Percentiles rank a stretch among this genome's conserved stretches.
These are phyloP conservation scores for Dissophora globulifera DNA, from an alignment of 192 early-diverging fungal genomes.

Conservation along the genomic window DNA sequence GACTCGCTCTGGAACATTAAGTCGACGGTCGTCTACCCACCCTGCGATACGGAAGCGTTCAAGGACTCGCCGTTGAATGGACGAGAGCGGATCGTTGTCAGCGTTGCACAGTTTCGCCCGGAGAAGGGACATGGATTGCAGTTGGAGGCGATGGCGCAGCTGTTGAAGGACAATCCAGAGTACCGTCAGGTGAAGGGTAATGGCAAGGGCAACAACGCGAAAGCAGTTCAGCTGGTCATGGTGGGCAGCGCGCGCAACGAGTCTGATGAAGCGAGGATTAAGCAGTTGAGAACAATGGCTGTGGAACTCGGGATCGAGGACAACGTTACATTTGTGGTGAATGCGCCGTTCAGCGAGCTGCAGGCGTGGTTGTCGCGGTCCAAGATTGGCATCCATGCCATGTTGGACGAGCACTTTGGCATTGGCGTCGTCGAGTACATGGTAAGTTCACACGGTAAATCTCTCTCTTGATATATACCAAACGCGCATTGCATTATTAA, in stretches of 20 bases:
- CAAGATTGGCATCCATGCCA: slow-evolving; percentile 91
- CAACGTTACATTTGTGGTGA: slow-evolving; percentile 81
- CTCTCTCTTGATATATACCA: too few species aligned
- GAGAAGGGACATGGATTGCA: slow-evolving; percentile 95
- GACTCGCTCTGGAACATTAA: slow-evolving; percentile 81
- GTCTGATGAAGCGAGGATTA: slow-evolving; percentile 77
- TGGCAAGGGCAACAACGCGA: slow-evolving; percentile 8
- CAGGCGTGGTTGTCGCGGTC: slow-evolving; percentile 67
- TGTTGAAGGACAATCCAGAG: slow-evolving; percentile 71
- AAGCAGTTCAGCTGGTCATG: slow-evolving; percentile 72
- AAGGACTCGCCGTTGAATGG: slow-evolving; percentile 59
- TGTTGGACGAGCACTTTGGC: slow-evolving; percentile 99
- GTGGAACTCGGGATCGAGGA: slow-evolving; percentile 69
- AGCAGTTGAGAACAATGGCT: slow-evolving; percentile 62
- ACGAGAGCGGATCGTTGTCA: slow-evolving; percentile 75
- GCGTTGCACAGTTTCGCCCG: slow-evolving; percentile 96
- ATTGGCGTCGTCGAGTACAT: slow-evolving; percentile 98
- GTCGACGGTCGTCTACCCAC: slow-evolving; percentile 87
- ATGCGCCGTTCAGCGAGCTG: slow-evolving; percentile 81
- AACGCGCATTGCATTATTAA: too few species aligned
- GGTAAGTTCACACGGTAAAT: slow-evolving; percentile 69
- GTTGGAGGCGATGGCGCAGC: slow-evolving; percentile 72
- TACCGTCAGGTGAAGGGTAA: slow-evolving; percentile 29
- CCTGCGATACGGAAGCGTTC: slow-evolving; percentile 86
- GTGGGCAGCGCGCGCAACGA: slow-evolving; percentile 89